These are phyloP conservation scores for Neofusicoccum laricinum DNA, from an alignment of 2,329 filamentous ascomycete genomes.

Conservation along the genomic window DNA sequence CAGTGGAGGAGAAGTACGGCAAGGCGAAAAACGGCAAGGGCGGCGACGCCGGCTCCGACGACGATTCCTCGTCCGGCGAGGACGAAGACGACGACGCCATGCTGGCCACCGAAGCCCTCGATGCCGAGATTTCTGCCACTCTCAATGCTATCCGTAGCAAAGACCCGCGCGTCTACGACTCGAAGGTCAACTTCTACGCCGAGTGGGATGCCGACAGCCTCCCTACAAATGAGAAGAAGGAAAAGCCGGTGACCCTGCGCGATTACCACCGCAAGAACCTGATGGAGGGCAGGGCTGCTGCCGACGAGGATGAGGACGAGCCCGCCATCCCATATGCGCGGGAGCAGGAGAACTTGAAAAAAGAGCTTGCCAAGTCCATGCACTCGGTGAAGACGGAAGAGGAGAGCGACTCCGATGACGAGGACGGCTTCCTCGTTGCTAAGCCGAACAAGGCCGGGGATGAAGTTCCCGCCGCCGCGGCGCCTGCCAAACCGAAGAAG, in stretches of 20 bases:
- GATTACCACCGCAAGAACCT: constrained; percentile 93
- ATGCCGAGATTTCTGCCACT: constrained; percentile 82
- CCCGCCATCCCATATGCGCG: constrained; percentile 73
- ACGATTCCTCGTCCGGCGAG: constrained; percentile 49
- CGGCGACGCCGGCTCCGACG: constrained; percentile 61
- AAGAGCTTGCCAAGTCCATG: constrained; percentile 75
- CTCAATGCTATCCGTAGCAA: constrained; percentile 84
- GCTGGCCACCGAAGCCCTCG: constrained; percentile 78
- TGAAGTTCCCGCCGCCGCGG: constrained; percentile 22
- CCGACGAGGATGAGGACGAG: constrained; percentile 55
- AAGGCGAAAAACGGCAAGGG: constrained; percentile 46
- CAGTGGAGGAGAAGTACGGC: constrained; percentile 86
- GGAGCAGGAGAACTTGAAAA: constrained; percentile 82
- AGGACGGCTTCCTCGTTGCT: constrained; percentile 71
- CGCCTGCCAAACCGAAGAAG: constrained; percentile 31
- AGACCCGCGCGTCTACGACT: constrained; percentile 88
- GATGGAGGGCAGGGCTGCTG: constrained; percentile 66
- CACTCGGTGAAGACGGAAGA: constrained; percentile 56
- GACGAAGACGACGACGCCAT: constrained; percentile 89
- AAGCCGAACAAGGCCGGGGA: constrained; percentile 48
- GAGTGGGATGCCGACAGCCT: constrained; percentile 56
- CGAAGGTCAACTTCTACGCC: constrained; percentile 72
- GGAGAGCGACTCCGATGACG: constrained; percentile 47
- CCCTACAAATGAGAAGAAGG: constrained; percentile 52
- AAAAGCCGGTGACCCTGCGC: constrained; percentile 79